These are phyloP conservation scores for Diddensiella transvaalensis DNA, from an alignment of 805 yeast species.

Conservation along the genomic window DNA sequence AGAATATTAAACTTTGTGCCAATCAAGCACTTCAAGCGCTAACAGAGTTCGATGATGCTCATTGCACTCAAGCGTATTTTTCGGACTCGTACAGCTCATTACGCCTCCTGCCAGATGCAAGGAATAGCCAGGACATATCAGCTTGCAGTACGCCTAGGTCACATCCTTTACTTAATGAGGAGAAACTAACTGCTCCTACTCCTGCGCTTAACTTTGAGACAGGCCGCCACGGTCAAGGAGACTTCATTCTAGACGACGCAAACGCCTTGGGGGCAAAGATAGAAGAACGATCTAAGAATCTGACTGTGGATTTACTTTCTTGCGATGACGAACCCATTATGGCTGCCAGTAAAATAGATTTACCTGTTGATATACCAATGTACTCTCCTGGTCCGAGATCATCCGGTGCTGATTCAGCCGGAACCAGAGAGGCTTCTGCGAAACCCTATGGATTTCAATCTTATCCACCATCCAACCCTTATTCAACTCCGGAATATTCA, in stretches of 20 bases:
- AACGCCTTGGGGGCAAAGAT: not conserved
- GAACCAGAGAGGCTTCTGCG: too few species aligned
- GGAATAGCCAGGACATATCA: not conserved
- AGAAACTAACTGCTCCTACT: not conserved
- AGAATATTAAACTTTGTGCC: conserved; percentile 1
- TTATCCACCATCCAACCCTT: not conserved
- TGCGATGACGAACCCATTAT: conserved; percentile 1
- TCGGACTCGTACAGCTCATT: not conserved
- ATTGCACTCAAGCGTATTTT: not conserved
- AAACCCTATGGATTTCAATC: not conserved
- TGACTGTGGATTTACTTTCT: not conserved
- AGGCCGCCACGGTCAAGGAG: too few species aligned
- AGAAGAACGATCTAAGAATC: too few species aligned
- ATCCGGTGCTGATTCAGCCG: not conserved
- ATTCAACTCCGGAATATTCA: not conserved
- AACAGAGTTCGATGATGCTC: not conserved
- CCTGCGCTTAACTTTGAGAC: not conserved
- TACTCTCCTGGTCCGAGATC: not conserved
- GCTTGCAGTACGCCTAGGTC: not conserved
- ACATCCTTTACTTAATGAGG: not conserved
- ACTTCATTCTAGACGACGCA: not conserved
- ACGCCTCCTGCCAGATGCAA: not conserved
- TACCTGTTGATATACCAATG: not conserved
- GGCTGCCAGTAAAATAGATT: not conserved
- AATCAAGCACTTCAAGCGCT: not conserved